Conservation (phyloP, 2,329 filamentous ascomycete species). For the Huntiella omanensis region DNA sequence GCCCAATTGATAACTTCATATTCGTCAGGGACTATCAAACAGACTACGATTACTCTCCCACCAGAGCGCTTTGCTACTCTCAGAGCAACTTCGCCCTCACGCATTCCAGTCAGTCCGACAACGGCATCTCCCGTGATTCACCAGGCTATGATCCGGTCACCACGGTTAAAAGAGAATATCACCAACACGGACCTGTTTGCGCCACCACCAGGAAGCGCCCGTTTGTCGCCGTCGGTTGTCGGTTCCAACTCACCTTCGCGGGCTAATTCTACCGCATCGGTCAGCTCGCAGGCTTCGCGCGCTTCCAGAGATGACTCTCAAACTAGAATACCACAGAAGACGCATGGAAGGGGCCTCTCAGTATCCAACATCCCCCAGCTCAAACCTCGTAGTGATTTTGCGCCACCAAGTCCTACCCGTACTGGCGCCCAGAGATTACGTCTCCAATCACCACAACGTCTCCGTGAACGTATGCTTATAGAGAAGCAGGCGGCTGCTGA, state of each 20-base stretch:
- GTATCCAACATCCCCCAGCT: slow-evolving; percentile 36
- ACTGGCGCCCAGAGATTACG: slow-evolving; percentile 37
- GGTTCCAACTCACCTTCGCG: slow-evolving; percentile 12
- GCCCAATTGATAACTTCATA: slow-evolving; percentile 9
- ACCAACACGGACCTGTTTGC: slow-evolving; percentile 15
- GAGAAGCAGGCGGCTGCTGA: slow-evolving; percentile 59
- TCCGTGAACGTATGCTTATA: slow-evolving; percentile 67
- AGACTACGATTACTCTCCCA: slow-evolving; percentile 10
- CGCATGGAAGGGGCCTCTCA: slow-evolving; percentile 32
- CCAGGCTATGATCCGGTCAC: slow-evolving; percentile 18
- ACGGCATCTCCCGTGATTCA: slow-evolving; percentile 13
- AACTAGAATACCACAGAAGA: slow-evolving; percentile 6
- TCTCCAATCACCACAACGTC: slow-evolving; percentile 51
- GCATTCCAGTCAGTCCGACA: slow-evolving; percentile 32
- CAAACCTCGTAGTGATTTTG: slow-evolving; percentile 18
- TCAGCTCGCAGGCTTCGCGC: slow-evolving; percentile 1
- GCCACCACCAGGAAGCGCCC: slow-evolving; percentile 5
- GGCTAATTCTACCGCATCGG: slow-evolving; percentile 11
- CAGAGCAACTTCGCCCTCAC: slow-evolving; percentile 25
- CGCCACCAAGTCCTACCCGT: slow-evolving; percentile 18
- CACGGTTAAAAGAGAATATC: slow-evolving; percentile 32
- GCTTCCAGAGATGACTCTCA: background rate
- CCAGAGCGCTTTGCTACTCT: slow-evolving; percentile 10
- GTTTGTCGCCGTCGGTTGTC: background rate
- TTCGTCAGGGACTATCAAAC: slow-evolving; percentile 9